A percentile compares a stretch with the other conserved stretches of the same genome.
These are phyloP conservation scores for Stellera chamaejasme DNA, from an alignment of 345 rosid genomes.

Conservation along the genomic window DNA sequence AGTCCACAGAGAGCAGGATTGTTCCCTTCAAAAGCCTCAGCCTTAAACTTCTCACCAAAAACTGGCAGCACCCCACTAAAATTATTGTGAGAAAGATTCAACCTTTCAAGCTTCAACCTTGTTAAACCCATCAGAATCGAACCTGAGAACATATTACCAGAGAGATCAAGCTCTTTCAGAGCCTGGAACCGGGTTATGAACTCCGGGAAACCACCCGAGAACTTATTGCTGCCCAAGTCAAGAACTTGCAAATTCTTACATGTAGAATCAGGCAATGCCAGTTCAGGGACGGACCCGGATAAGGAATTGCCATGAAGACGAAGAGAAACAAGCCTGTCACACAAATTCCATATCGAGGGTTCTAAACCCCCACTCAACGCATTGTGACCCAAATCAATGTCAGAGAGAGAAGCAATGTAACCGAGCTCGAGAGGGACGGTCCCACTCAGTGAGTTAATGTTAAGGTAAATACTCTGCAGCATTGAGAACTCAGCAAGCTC, in stretches of 20 bases:
- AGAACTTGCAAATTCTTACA: constrained; percentile 60
- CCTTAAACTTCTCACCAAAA: constrained; percentile 61
- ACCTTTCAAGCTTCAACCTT: constrained; percentile 45
- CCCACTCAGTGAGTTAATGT: constrained; percentile 72
- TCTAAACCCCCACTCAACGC: constrained; percentile 50
- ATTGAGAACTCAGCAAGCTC: constrained; percentile 87
- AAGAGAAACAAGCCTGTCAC: constrained; percentile 65
- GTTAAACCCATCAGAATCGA: constrained; percentile 55
- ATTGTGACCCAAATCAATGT: constrained; percentile 70
- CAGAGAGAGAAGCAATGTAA: constrained; percentile 72
- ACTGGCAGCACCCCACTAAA: constrained; percentile 72
- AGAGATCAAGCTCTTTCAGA: constrained; percentile 77
- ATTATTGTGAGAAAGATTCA: constrained; percentile 85
- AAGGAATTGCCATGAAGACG: constrained; percentile 61
- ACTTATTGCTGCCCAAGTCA: constrained; percentile 74
- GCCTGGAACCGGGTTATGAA: constrained; percentile 50
- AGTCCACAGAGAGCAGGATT: constrained; percentile 75
- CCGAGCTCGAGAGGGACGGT: constrained; percentile 91
- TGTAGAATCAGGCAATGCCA: constrained; percentile 73
- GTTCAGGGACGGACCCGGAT: constrained; percentile 63
- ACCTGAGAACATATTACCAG: constrained; percentile 62
- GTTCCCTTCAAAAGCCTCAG: constrained; percentile 71
- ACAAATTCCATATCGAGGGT: constrained; percentile 90
- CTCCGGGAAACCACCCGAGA: constrained; percentile 78
- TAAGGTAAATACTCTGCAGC: constrained; percentile 75